phyloP scores from a whole-genome alignment of 2,329 filamentous ascomycete species.

The Apiospora pterosperma region DNA sequence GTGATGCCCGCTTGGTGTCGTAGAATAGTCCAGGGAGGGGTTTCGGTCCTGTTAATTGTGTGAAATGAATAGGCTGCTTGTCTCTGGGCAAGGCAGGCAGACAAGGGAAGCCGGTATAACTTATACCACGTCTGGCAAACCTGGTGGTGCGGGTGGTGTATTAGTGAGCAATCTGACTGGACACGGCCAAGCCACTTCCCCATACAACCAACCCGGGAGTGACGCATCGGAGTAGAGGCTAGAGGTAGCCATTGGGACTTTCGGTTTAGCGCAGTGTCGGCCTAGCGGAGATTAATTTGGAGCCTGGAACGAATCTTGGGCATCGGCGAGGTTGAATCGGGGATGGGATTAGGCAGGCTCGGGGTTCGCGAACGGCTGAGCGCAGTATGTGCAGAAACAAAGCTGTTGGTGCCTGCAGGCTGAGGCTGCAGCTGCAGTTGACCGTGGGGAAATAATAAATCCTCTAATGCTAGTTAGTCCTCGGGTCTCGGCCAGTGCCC shows the following conservation, averaged over 20 bases:
- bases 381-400: neutral
- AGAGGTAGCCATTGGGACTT: neutral
- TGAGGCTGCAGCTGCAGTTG: neutral
- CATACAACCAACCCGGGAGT: neutral
- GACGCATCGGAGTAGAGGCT: neutral
- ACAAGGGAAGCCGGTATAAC: neutral
- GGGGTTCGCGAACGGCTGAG: neutral
- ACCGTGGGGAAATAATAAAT: neutral
- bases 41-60: neutral
- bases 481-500: neutral
- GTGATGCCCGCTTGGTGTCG: neutral
- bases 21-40: neutral
- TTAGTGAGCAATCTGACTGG: neutral
- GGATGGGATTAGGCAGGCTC: no score
- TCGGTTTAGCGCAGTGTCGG: neutral
- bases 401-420: neutral
- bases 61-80: neutral
- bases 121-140: neutral
- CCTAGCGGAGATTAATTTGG: neutral
- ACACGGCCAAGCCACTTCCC: neutral
- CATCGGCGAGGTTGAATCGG: no score
- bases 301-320: neutral
- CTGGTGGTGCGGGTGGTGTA: no score
- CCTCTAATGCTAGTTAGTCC: no score
- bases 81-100: neutral